Evolutionary conservation across 148 eudicot genomes (phyloP).

Genomic region (Cornus kousa): DNA sequence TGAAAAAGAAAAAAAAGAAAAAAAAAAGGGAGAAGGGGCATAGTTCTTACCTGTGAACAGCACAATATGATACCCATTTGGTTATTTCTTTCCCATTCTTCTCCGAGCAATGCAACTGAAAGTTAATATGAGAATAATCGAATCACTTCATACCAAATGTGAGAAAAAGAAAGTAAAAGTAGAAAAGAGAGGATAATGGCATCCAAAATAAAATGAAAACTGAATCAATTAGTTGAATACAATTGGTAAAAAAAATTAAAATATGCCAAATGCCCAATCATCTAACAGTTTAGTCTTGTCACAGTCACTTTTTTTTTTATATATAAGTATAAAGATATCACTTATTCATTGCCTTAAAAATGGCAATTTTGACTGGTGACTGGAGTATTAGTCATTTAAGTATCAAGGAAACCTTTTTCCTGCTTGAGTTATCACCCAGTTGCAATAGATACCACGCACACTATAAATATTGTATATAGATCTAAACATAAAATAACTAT

Average conservation of each 20-base stretch:
- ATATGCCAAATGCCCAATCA: background rate
- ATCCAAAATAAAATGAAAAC: background rate
- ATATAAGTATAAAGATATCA: no score
- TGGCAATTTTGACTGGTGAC: no score
- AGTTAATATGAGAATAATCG: slow-evolving; percentile 11
- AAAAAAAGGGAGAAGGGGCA: background rate
- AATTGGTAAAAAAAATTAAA: background rate
- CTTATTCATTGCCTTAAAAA: no score
- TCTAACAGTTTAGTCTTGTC: background rate
- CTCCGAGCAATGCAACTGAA: slow-evolving; percentile 81
- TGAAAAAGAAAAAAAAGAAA: background rate
- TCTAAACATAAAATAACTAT: no score
- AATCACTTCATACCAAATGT: background rate
- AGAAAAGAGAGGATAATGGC: background rate
- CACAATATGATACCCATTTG: slow-evolving; percentile 75
- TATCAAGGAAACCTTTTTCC: background rate
- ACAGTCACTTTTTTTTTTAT: no score
- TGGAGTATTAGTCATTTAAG: no score
- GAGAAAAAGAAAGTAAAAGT: background rate
- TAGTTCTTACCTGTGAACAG: slow-evolving; percentile 60
- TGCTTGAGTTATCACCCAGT: background rate
- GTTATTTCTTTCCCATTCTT: slow-evolving; percentile 55
- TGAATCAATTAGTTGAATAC: background rate
- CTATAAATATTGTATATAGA: background rate
- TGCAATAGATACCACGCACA: background rate